These are phyloP conservation scores for Acephala macrosclerotiorum DNA, from an alignment of 2,329 filamentous ascomycete species.

Conservation along the genomic window DNA sequence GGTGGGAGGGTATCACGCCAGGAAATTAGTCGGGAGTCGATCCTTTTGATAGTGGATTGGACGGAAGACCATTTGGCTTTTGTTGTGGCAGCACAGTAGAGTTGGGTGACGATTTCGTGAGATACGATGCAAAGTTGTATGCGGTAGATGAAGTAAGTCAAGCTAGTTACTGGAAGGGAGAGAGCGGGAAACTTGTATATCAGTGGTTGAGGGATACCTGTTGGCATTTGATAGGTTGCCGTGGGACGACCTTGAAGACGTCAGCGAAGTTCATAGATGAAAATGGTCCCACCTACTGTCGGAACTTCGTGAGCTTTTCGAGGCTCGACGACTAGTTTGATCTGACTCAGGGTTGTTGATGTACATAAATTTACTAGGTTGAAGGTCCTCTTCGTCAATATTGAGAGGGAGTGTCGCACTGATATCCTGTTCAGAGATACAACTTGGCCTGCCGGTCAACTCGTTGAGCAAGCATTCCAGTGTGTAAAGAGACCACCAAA, in stretches of 20 bases:
- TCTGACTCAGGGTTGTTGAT: constrained; percentile 8
- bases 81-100: constrained; percentile 38
- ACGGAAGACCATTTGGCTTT: constrained; percentile 37
- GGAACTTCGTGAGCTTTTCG: constrained; percentile 17
- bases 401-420: constrained; percentile 38
- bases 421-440: constrained; percentile 38
- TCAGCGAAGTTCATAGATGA: neutral
- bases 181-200: constrained; percentile 24
- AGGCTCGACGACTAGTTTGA: constrained; percentile 17
- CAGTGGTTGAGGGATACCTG: constrained; percentile 10
- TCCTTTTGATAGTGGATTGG: constrained; percentile 31
- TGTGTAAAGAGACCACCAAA: constrained; percentile 41
- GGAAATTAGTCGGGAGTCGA: constrained; percentile 31
- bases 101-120: constrained; percentile 37
- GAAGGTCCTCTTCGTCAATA: constrained; percentile 29
- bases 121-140: constrained; percentile 38
- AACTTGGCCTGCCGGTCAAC: constrained; percentile 39
- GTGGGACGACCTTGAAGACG: constrained; percentile 14
- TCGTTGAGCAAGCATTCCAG: constrained; percentile 37
- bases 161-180: constrained; percentile 27
- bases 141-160: constrained; percentile 39
- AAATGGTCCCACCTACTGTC: constrained; percentile 1
- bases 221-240: constrained; percentile 26
- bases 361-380: constrained; percentile 18
- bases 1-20: constrained; percentile 33